Evolutionary conservation across 805 yeast genomes (phyloP), one percentile per base, ranked within the genome.

Genomic region (Grigorovia jiainica): DNA sequence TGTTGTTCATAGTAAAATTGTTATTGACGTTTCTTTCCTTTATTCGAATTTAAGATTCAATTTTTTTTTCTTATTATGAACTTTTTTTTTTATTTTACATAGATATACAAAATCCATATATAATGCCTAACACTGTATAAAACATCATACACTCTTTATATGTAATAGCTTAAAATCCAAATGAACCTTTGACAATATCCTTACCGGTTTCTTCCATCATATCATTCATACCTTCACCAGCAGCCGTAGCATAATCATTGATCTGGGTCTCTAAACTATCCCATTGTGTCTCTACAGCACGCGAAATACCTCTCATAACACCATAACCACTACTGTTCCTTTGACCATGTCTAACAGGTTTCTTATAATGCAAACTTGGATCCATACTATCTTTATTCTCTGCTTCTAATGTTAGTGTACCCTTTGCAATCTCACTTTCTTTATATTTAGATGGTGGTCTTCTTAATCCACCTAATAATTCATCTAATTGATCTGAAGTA

Each of bases 391-490:
- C 16, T 17, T 46, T 40, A 15, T 43, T 46, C 13, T 39, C 44
- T 7, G 54, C 51, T 41, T 55, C 51, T 25, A 52, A 21, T 7
- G 65, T 53, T 7, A 66, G 41, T 3, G 61, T 67, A 43, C 72
- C 75, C 47, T 43, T 61, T 1, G 82, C 82, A 43, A 82, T 59
- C 17, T 66, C 68, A 40, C 79, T 74, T 50, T 85, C 94, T 21
- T 68, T 66, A 41, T 71, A 69, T 53, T 76, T 78, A 1, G 80
- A 68, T 17, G 71, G 64, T 36, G 81, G 77, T 47, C 95, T 72
- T 41, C 76, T 75, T 0, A 79, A 80, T 1, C 97, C 97, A 5
- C 83, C 85, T 31, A 90, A 70, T 35, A 86, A 55, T 10, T 54
- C 42, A 44, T 82, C 80, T 40, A 92, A 67, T 47, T 85, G 95